Conservation (phyloP, 2,329 filamentous ascomycete species). For the Aspergillus fumigatiaffinis region DNA sequence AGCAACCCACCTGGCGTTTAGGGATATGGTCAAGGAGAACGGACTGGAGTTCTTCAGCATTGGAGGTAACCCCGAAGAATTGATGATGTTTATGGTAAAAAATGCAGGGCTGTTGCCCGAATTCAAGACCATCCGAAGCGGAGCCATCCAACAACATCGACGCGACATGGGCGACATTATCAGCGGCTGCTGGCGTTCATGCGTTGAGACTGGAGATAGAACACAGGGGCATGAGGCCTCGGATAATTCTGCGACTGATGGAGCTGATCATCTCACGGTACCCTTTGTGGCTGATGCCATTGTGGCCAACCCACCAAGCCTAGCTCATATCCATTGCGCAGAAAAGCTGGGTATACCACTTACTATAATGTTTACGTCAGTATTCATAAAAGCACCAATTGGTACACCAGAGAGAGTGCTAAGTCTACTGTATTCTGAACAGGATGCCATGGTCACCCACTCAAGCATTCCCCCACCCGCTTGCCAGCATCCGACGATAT, state of each 20-base stretch:
- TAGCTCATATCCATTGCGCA: slow-evolving; percentile 75
- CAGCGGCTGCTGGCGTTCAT: slow-evolving; percentile 82
- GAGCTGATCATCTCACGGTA: slow-evolving; percentile 40
- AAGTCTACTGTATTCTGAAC: too few relatives aligned
- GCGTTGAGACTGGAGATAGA: slow-evolving; percentile 74
- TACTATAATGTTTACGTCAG: slow-evolving; percentile 77
- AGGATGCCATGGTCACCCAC: slow-evolving; percentile 85
- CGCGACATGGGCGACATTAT: slow-evolving; percentile 74
- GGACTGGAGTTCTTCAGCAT: slow-evolving; percentile 73
- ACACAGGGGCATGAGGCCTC: slow-evolving; percentile 48
- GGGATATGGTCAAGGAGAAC: slow-evolving; percentile 64
- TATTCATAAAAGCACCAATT: too few relatives aligned
- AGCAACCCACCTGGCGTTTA: slow-evolving; percentile 68
- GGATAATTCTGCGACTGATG: slow-evolving; percentile 39
- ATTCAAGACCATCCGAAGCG: slow-evolving; percentile 69
- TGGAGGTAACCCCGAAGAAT: slow-evolving; percentile 68
- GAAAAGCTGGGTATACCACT: slow-evolving; percentile 73
- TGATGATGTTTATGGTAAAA: slow-evolving; percentile 91
- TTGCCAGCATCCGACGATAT: slow-evolving; percentile 74
- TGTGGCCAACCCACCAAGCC: slow-evolving; percentile 76
- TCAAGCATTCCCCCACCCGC: slow-evolving; percentile 76
- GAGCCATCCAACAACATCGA: slow-evolving; percentile 70
- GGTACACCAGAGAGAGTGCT: too few relatives aligned
- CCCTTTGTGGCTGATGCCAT: slow-evolving; percentile 88
- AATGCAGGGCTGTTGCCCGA: slow-evolving; percentile 82